These are phyloP conservation scores for Diversispora epigaea DNA, from an alignment of 192 early-diverging fungal species.

Conservation along the genomic window DNA sequence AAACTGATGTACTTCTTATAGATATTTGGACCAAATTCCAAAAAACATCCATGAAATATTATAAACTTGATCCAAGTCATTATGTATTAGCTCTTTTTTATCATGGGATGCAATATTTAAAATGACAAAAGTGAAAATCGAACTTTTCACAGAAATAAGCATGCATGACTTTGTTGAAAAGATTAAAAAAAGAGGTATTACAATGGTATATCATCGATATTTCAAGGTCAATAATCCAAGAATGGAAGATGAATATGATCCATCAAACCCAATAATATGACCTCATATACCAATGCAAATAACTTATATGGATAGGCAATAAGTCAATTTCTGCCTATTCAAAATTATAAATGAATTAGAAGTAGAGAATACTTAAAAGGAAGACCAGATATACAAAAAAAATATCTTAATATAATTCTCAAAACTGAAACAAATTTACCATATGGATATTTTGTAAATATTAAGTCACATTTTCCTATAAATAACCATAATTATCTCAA, in stretches of 20 bases:
- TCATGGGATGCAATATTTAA: too few species aligned
- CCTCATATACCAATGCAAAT: background rate
- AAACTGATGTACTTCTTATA: conserved; percentile 13
- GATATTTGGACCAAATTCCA: too few species aligned
- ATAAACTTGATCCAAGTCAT: too few species aligned
- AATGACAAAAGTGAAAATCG: too few species aligned
- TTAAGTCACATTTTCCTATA: background rate
- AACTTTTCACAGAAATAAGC: too few species aligned
- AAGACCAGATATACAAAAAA: background rate
- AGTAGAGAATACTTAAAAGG: background rate
- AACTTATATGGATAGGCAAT: conserved; percentile 17
- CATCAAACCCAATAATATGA: background rate
- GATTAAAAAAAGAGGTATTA: too few species aligned
- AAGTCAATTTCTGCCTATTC: conserved; percentile 1
- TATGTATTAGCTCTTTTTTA: too few species aligned
- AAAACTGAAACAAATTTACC: background rate
- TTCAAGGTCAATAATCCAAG: background rate
- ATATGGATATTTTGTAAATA: background rate
- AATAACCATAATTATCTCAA: background rate
- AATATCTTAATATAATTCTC: background rate
- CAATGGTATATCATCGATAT: background rate
- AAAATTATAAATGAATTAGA: background rate
- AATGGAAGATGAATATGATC: background rate
- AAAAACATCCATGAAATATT: too few species aligned
- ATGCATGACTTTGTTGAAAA: too few species aligned